Evolutionary conservation across 495 filamentous ascomycete genomes (phyloP).

Genomic region (Bathelium albidoporum): DNA sequence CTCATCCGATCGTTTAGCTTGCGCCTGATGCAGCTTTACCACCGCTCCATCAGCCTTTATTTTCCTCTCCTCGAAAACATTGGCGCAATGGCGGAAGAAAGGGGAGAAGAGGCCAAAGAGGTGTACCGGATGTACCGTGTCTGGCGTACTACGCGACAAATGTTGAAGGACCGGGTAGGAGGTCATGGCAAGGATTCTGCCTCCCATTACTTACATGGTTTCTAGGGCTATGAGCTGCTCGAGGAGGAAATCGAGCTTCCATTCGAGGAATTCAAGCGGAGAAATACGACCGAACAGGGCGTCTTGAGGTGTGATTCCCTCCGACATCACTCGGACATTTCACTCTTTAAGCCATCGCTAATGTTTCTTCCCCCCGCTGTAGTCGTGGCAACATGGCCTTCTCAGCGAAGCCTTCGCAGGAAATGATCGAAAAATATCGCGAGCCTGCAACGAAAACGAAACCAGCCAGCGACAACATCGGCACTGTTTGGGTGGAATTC

Average conservation of each 20-base stretch:
- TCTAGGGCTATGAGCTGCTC: constrained; percentile 79
- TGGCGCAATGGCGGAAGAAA: constrained; percentile 13
- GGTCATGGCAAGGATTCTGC: neutral
- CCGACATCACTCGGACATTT: neutral
- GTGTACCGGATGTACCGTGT: constrained; percentile 23
- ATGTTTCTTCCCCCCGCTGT: constrained; percentile 14
- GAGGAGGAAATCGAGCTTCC: constrained; percentile 80
- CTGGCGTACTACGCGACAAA: constrained; percentile 27
- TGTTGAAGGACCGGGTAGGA: constrained; percentile 30
- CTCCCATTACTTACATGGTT: constrained; percentile 14
- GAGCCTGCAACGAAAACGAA: constrained; percentile 48
- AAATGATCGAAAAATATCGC: constrained; percentile 77
- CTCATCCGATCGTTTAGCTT: too few relatives aligned
- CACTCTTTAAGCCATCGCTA: constrained; percentile 21
- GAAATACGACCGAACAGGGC: constrained; percentile 60
- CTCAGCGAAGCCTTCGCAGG: constrained; percentile 67
- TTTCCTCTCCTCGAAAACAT: too few relatives aligned
- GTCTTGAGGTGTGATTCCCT: constrained; percentile 50
- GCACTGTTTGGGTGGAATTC: constrained; percentile 92
- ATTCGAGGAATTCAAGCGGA: constrained; percentile 58
- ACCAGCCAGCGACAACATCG: constrained; percentile 50
- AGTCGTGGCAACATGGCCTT: constrained; percentile 80
- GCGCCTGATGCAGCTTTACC: too few relatives aligned
- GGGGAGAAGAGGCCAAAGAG: constrained; percentile 11
- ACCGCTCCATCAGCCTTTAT: too few relatives aligned